Evolutionary conservation across 495 filamentous ascomycete genomes (phyloP).

Genomic region (Penicillium flavigenum): DNA sequence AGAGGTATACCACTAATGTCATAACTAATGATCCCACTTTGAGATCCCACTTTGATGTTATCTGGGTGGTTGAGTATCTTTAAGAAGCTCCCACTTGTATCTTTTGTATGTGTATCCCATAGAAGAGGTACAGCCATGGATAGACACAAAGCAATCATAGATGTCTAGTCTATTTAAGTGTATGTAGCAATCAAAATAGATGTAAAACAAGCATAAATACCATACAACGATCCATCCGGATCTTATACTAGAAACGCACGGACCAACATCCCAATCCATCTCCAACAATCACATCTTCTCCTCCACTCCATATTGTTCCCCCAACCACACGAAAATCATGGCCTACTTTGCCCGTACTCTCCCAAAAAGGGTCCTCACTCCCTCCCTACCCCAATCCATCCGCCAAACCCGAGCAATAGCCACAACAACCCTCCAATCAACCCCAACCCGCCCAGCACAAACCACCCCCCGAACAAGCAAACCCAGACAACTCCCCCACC

Average conservation of each 20-base stretch:
- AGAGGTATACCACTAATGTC: no score
- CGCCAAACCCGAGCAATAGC: slow-evolving; percentile 2
- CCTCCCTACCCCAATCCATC: slow-evolving; percentile 5
- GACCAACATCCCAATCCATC: slow-evolving; percentile 6
- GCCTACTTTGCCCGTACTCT: slow-evolving; percentile 18
- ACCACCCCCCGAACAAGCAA: neutral
- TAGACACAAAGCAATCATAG: no score
- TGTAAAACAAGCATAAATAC: neutral
- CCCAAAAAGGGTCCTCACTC: slow-evolving; percentile 6
- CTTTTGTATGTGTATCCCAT: neutral
- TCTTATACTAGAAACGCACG: slow-evolving; percentile 2
- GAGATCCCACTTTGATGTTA: neutral
- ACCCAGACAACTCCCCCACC: neutral
- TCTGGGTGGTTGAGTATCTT: neutral
- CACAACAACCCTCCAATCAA: slow-evolving; percentile 9
- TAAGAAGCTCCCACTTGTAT: neutral
- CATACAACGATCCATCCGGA: neutral
- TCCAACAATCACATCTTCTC: slow-evolving; percentile 5
- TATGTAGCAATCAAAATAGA: neutral
- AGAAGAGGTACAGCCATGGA: no score
- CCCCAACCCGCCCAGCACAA: slow-evolving; percentile 2
- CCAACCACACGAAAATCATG: slow-evolving; percentile 13
- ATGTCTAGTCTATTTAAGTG: neutral
- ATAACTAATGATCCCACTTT: no score
- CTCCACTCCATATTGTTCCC: neutral